Evolutionary conservation across 805 yeast species (phyloP).

Genomic region (Cyberlindnera sargentensis): DNA sequence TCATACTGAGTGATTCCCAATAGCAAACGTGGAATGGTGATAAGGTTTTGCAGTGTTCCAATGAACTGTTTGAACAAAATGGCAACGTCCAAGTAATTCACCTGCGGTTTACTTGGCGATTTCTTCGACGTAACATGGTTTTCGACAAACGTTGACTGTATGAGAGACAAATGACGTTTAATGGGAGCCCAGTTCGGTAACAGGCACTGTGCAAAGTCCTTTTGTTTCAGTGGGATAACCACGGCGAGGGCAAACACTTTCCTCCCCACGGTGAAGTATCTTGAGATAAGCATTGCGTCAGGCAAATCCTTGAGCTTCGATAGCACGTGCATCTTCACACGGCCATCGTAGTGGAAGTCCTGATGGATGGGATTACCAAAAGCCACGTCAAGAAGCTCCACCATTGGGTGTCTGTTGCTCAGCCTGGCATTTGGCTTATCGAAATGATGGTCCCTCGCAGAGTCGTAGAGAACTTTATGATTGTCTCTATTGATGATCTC

Average conservation of each 20-base stretch:
- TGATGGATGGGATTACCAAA: conserved; percentile 33
- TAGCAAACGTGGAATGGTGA: conserved; percentile 30
- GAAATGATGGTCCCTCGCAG: conserved; percentile 19
- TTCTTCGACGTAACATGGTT: conserved; percentile 11
- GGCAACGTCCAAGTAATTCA: conserved; percentile 18
- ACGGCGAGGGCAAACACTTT: conserved; percentile 28
- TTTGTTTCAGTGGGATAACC: conserved; percentile 21
- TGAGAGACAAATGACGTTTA: conserved; percentile 23
- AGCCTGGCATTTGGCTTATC: conserved; percentile 10
- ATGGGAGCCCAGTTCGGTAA: conserved; percentile 28
- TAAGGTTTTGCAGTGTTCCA: conserved; percentile 24
- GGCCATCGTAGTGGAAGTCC: conserved; percentile 21
- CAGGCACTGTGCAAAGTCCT: conserved; percentile 22
- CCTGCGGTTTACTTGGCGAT: not conserved
- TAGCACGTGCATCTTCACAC: conserved; percentile 23
- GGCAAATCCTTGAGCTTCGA: conserved; percentile 23
- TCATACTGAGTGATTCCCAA: conserved; percentile 24
- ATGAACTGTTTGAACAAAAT: conserved; percentile 25
- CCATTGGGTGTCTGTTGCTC: conserved; percentile 8
- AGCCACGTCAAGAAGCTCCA: conserved; percentile 29
- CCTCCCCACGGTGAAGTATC: conserved; percentile 24
- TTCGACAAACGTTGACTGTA: conserved; percentile 23
- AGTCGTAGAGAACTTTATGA: conserved; percentile 27
- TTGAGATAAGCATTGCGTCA: conserved; percentile 26
- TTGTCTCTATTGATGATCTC: conserved; percentile 30